These are phyloP conservation scores for Cyclotella cryptica DNA, from an alignment of 108 stramenopile genomes.

Conservation along the genomic window DNA sequence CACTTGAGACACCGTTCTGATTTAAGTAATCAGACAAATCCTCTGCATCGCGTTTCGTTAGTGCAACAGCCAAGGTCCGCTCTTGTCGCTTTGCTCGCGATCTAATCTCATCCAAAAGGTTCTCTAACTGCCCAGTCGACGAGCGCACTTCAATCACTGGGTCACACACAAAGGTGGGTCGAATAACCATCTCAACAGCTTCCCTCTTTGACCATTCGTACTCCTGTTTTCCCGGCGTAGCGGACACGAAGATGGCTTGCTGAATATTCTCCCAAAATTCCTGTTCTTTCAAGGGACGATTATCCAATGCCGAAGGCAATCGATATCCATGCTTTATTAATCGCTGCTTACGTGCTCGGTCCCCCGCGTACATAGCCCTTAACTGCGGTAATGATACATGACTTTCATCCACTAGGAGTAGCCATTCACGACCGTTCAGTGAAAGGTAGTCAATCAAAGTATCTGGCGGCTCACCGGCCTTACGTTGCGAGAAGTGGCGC, in stretches of 20 bases:
- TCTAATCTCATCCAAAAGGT: conserved; percentile 56
- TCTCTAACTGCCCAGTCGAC: conserved; percentile 52
- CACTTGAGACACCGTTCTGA: conserved; percentile 57
- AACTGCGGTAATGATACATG: conserved; percentile 84
- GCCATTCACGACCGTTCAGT: conserved; percentile 54
- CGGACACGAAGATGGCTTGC: conserved; percentile 76
- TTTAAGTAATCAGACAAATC: conserved; percentile 64
- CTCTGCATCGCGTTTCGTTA: conserved; percentile 85
- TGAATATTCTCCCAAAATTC: conserved; percentile 77
- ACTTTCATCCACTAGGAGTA: conserved; percentile 79
- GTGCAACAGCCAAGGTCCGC: conserved; percentile 63
- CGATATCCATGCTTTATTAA: conserved; percentile 84
- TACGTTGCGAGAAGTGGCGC: neutral
- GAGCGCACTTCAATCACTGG: conserved; percentile 71
- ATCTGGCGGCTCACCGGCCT: neutral
- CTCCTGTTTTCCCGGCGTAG: conserved; percentile 72
- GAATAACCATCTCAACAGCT: conserved; percentile 75
- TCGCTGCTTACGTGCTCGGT: conserved; percentile 64
- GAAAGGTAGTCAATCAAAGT: conserved; percentile 69
- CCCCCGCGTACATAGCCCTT: conserved; percentile 75
- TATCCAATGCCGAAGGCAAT: conserved; percentile 84
- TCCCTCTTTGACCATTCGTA: conserved; percentile 31
- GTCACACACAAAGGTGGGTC: conserved; percentile 81
- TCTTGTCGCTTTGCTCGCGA: conserved; percentile 44
- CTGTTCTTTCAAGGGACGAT: conserved; percentile 70